Evolutionary conservation across 148 eudicot species (phyloP).

Genomic region (Cornus suecica): DNA sequence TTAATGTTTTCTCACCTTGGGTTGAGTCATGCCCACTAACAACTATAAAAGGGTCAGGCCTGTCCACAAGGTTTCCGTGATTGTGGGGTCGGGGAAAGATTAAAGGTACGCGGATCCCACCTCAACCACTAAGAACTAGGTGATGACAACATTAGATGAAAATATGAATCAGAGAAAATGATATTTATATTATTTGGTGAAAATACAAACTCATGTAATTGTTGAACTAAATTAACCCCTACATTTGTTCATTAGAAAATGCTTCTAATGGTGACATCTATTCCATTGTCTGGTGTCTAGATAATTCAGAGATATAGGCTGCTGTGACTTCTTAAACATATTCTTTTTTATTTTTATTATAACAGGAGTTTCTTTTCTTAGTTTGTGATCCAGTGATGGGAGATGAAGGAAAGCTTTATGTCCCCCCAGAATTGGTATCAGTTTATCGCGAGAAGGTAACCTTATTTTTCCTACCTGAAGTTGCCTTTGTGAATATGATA

Average conservation of each 20-base stretch:
- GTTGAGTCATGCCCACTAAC: not conserved
- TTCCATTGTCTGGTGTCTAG: not conserved
- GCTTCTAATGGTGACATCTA: not conserved
- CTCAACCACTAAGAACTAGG: not conserved
- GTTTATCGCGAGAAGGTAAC: slow-evolving; percentile 86
- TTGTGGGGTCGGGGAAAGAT: too few relatives aligned
- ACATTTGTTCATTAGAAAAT: not conserved
- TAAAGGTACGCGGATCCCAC: not conserved
- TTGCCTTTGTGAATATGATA: not conserved
- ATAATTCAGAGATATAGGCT: slow-evolving; percentile 8
- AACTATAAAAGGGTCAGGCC: not conserved
- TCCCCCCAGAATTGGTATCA: slow-evolving; percentile 79
- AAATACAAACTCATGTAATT: not conserved
- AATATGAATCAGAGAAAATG: not conserved
- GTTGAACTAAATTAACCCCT: not conserved
- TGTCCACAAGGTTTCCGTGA: too few relatives aligned
- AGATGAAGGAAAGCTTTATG: slow-evolving; percentile 98
- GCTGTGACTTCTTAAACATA: not conserved
- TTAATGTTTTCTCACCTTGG: not conserved
- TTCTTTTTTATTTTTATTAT: slow-evolving; percentile 11
- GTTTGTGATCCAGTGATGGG: slow-evolving; percentile 99
- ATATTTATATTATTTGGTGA: not conserved
- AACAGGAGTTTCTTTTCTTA: slow-evolving; percentile 21
- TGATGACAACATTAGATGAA: not conserved
- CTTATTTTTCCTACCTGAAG: slow-evolving; percentile 1